Conservation (phyloP, 495 filamentous ascomycete species). For the Penicillium cinerascens region DNA sequence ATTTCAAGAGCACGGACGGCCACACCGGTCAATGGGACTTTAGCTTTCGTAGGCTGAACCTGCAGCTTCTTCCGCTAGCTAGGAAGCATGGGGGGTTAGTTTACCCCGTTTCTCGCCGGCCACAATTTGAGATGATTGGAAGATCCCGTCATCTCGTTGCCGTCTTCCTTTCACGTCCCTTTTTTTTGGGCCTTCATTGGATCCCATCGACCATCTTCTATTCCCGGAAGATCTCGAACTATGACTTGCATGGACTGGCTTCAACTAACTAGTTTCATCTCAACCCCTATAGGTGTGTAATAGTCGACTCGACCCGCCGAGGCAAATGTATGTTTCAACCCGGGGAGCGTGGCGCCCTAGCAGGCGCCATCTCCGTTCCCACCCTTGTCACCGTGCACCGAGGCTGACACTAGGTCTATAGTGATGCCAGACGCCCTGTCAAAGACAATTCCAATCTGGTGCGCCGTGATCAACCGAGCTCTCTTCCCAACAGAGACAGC, state of each 20-base stretch:
- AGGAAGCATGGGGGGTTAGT: conserved; percentile 61
- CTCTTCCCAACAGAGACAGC: conserved; percentile 60
- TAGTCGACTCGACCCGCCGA: conserved; percentile 91
- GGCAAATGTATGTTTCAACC: conserved; percentile 65
- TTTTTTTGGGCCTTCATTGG: not conserved
- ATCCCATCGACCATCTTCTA: not conserved
- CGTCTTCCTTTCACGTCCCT: not conserved
- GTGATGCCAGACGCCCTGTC: conserved; percentile 89
- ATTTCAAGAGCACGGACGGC: conserved; percentile 98
- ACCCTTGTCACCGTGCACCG: conserved; percentile 1
- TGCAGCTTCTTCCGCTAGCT: conserved; percentile 67
- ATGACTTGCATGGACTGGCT: not conserved
- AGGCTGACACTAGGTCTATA: conserved; percentile 26
- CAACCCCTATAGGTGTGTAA: conserved; percentile 62
- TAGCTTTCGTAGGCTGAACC: conserved; percentile 76
- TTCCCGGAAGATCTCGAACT: too few relatives aligned
- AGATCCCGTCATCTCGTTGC: not conserved
- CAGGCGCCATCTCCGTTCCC: conserved; percentile 4
- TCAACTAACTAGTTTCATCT: conserved; percentile 3
- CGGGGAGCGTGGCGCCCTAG: conserved; percentile 3
- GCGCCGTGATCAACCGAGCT: conserved; percentile 73
- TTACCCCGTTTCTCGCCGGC: conserved; percentile 4
- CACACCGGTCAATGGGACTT: conserved; percentile 89
- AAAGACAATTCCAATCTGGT: conserved; percentile 95
- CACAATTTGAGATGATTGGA: not conserved